Conservation (phyloP, 768 basidiomycete species). For the Termitomyces sp. region DNA sequence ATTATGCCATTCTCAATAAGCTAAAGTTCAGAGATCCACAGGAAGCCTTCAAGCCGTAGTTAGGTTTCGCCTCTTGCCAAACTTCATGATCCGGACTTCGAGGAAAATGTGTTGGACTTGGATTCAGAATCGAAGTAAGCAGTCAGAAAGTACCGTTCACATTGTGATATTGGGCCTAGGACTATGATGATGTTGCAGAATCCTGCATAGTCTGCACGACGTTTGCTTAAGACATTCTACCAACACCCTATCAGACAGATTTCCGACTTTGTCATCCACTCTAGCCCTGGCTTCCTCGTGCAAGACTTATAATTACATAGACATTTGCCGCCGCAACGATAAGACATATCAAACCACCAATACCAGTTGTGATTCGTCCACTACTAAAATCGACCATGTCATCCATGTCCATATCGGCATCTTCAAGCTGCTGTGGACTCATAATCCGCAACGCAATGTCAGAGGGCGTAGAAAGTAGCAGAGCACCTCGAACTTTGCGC, state of each 20-base stretch:
- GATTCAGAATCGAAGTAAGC: no score
- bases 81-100: no score
- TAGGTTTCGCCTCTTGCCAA: no score
- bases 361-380: slow-evolving; percentile 41
- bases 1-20: no score
- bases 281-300: not conserved
- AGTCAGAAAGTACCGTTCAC: no score
- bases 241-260: not conserved
- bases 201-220: no score
- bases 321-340: slow-evolving; percentile 68
- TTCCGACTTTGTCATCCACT: not conserved
- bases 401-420: slow-evolving; percentile 14
- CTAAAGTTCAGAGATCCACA: no score
- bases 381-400: slow-evolving; percentile 64
- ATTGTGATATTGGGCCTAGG: no score
- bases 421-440: slow-evolving; percentile 21
- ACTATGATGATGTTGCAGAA: no score
- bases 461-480: slow-evolving; percentile 38
- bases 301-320: slow-evolving; percentile 70
- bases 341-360: slow-evolving; percentile 62
- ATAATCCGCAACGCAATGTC: slow-evolving; percentile 8
- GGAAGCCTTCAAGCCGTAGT: no score
- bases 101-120: no score
- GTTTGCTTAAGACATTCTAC: not conserved
- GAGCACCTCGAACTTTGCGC: slow-evolving; percentile 34